phyloP scores from a whole-genome alignment of 805 yeast species.

The Metschnikowia reukaufii region DNA sequence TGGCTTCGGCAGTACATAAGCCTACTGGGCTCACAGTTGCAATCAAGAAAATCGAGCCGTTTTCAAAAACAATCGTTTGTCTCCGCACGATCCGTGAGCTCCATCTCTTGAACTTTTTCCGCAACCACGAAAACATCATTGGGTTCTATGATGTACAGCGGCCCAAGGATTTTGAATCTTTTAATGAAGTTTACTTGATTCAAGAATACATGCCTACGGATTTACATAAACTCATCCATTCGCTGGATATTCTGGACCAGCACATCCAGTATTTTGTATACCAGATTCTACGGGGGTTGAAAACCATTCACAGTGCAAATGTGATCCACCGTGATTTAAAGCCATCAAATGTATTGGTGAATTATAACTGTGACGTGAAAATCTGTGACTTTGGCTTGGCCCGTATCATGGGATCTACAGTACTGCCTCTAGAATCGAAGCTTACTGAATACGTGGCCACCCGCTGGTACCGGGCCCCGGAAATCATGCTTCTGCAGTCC shows the following conservation, averaged over 20 bases:
- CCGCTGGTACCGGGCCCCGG: conserved; percentile 84
- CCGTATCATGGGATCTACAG: conserved; percentile 49
- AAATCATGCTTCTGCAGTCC: conserved; percentile 72
- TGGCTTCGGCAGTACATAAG: conserved; percentile 64
- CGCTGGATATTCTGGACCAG: conserved; percentile 59
- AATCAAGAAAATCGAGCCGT: conserved; percentile 74
- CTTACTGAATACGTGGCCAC: conserved; percentile 84
- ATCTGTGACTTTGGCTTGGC: conserved; percentile 81
- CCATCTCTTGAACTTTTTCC: conserved; percentile 61
- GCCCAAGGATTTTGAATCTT: conserved; percentile 56
- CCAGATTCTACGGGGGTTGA: conserved; percentile 68
- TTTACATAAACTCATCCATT: conserved; percentile 58
- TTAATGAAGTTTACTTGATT: conserved; percentile 70
- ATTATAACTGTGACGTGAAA: conserved; percentile 70
- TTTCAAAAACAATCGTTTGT: conserved; percentile 62
- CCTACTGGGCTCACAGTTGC: conserved; percentile 67
- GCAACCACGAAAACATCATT: conserved; percentile 70
- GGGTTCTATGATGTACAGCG: conserved; percentile 64
- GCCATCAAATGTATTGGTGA: conserved; percentile 68
- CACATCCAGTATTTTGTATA: conserved; percentile 71
- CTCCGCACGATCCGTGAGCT: conserved; percentile 71
- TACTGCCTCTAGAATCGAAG: conserved; percentile 36
- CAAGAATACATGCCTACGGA: conserved; percentile 82
- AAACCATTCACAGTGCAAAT: conserved; percentile 67
- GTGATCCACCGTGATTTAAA: conserved; percentile 78